These are phyloP conservation scores for Naganishia sp. DNA, from an alignment of 1,284 basidiomycete species.

Conservation along the genomic window DNA sequence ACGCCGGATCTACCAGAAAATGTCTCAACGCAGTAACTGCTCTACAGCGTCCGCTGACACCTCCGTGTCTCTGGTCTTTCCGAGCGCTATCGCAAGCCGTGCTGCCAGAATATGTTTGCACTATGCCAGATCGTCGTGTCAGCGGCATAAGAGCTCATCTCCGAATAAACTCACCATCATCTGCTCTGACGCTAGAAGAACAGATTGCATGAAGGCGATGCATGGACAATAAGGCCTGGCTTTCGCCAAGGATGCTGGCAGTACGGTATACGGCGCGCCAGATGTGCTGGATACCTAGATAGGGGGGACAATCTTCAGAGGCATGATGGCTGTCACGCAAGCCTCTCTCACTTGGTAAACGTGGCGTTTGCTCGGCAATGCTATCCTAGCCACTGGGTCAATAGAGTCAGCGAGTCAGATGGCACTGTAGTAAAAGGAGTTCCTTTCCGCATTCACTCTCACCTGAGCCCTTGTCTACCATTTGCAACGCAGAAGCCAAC, in stretches of 20 bases:
- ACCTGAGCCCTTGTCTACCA: slow-evolving; percentile 33
- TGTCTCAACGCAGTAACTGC: slow-evolving; percentile 16
- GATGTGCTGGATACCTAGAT: slow-evolving; percentile 27
- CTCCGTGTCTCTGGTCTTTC: not conserved
- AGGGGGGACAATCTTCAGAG: not conserved
- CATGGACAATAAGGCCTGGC: slow-evolving; percentile 32
- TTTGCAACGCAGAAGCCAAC: slow-evolving; percentile 26
- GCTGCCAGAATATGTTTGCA: slow-evolving; percentile 30
- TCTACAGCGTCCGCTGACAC: slow-evolving; percentile 15
- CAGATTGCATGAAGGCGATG: slow-evolving; percentile 24
- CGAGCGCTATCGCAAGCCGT: slow-evolving; percentile 15
- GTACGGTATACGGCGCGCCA: slow-evolving; percentile 28
- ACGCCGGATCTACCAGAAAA: too few relatives aligned
- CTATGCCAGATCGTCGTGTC: not conserved
- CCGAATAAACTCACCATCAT: slow-evolving; percentile 26
- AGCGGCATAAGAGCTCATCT: not conserved
- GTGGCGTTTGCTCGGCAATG: slow-evolving; percentile 20
- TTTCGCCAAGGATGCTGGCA: slow-evolving; percentile 2
- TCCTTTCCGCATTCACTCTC: too few relatives aligned
- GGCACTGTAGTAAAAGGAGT: not conserved
- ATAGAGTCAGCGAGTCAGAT: not conserved
- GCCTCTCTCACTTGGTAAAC: slow-evolving; percentile 26
- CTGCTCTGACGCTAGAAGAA: slow-evolving; percentile 22
- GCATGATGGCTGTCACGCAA: too few relatives aligned
- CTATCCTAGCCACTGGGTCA: slow-evolving; percentile 20